Conservation (phyloP, 2,329 filamentous ascomycete species). For the Botrytis cinerea region DNA sequence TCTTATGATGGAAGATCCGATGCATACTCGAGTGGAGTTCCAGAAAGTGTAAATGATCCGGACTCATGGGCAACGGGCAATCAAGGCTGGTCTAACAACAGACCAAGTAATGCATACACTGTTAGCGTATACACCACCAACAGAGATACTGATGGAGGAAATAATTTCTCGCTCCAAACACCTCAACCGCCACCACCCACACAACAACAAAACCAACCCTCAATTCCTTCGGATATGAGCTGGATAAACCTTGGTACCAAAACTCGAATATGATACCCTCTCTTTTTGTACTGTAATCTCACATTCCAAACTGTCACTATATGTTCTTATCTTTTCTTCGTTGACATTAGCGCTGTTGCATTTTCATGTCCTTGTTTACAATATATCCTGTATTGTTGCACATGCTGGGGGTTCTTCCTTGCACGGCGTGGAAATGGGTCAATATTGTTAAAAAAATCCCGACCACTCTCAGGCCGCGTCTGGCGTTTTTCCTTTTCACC, state of each 20-base stretch:
- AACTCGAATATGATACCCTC: conserved; percentile 32
- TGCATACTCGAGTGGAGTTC: conserved; percentile 65
- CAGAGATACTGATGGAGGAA: conserved; percentile 35
- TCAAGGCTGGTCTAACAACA: conserved; percentile 52
- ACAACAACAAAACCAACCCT: conserved; percentile 23
- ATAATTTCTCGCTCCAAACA: conserved; percentile 30
- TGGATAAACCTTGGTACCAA: conserved; percentile 69
- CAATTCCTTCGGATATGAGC: conserved; percentile 64
- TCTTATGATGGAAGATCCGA: conserved; percentile 41
- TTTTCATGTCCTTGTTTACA: conserved; percentile 14
- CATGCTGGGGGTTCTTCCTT: conserved; percentile 12
- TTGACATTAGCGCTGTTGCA: conserved; percentile 21
- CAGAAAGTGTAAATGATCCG: conserved; percentile 53
- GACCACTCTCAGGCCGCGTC: not conserved
- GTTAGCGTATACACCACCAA: conserved; percentile 49
- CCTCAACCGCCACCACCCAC: conserved; percentile 29
- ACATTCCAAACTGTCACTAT: conserved; percentile 18
- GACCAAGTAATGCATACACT: conserved; percentile 56
- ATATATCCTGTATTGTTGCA: conserved; percentile 22
- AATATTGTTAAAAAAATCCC: not conserved
- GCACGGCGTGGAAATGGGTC: conserved; percentile 15
- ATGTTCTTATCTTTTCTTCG: conserved; percentile 15
- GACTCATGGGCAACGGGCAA: conserved; percentile 38
- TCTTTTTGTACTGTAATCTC: conserved; percentile 17
- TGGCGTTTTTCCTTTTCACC: not conserved